phyloP scores from a whole-genome alignment of 345 rosid genomes.

The Brassica juncea region DNA sequence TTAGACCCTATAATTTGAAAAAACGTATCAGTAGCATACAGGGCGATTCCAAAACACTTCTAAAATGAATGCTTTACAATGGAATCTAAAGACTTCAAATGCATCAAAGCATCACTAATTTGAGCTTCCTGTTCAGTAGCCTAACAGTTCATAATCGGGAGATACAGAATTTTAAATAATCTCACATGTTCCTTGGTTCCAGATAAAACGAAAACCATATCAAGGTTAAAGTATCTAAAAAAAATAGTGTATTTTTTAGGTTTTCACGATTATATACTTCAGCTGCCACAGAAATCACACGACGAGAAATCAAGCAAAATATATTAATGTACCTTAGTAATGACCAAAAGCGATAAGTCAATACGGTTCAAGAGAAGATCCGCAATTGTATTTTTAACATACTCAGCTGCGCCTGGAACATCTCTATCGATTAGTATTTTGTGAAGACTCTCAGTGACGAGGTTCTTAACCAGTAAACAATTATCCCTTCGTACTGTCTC shows the following conservation, averaged over 20 bases:
- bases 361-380: conserved; percentile 99
- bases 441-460: conserved; percentile 89
- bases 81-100: conserved; percentile 10
- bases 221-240: background rate
- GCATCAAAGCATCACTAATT: background rate
- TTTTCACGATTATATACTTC: conserved; percentile 8
- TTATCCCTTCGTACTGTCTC: conserved; percentile 99
- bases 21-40: conserved; percentile 23
- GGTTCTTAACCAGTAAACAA: conserved; percentile 91
- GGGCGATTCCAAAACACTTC: conserved; percentile 4
- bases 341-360: conserved; percentile 96
- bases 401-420: conserved; percentile 81
- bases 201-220: background rate
- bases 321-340: conserved; percentile 69
- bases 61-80: background rate
- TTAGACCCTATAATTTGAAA: conserved; percentile 69
- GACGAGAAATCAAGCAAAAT: conserved; percentile 22
- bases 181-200: background rate
- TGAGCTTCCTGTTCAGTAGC: background rate
- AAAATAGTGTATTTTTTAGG: background rate
- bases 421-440: conserved; percentile 86
- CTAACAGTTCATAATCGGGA: background rate
- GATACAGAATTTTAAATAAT: background rate
- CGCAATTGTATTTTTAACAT: conserved; percentile 84
- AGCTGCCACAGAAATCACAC: background rate